Percentiles rank a stretch among this genome's conserved stretches.
Evolutionary conservation across 805 yeast genomes (phyloP).

Genomic region (Jamesozyma spencerorum): DNA sequence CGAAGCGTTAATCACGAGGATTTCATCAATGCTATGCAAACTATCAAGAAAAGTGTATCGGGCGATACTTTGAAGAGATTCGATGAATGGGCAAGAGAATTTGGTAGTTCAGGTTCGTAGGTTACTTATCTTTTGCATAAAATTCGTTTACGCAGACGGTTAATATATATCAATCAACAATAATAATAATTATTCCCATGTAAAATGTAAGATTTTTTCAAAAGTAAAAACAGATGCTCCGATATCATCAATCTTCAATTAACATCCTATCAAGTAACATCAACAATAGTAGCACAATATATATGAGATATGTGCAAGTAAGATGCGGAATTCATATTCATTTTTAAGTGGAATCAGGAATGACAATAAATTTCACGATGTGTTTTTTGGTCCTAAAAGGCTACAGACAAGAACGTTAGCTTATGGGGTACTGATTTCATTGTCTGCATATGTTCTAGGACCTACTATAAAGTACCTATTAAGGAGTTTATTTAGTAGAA

Average conservation of each 20-base stretch:
- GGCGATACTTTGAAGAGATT: slow-evolving; percentile 66
- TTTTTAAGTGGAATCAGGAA: too few species aligned
- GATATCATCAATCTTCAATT: too few species aligned
- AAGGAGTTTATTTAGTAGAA: neutral
- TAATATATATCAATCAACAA: too few species aligned
- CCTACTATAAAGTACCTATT: neutral
- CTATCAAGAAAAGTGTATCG: slow-evolving; percentile 84
- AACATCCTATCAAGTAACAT: too few species aligned
- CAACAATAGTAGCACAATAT: too few species aligned
- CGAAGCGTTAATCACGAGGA: slow-evolving; percentile 71
- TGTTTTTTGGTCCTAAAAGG: neutral
- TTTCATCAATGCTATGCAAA: slow-evolving; percentile 63
- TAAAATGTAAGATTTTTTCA: too few species aligned
- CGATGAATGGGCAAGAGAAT: slow-evolving; percentile 81
- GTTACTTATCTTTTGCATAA: neutral
- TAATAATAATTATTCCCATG: neutral
- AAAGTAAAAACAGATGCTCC: too few species aligned
- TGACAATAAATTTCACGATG: neutral
- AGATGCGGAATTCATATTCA: too few species aligned
- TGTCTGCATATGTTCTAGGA: neutral
- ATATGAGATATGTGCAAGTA: too few species aligned
- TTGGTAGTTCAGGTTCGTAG: slow-evolving; percentile 69
- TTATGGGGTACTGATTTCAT: neutral
- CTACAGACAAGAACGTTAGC: neutral
- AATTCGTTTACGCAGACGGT: neutral